phyloP scores from a whole-genome alignment of 805 yeast genomes.

The Brettanomyces bruxellensis region DNA sequence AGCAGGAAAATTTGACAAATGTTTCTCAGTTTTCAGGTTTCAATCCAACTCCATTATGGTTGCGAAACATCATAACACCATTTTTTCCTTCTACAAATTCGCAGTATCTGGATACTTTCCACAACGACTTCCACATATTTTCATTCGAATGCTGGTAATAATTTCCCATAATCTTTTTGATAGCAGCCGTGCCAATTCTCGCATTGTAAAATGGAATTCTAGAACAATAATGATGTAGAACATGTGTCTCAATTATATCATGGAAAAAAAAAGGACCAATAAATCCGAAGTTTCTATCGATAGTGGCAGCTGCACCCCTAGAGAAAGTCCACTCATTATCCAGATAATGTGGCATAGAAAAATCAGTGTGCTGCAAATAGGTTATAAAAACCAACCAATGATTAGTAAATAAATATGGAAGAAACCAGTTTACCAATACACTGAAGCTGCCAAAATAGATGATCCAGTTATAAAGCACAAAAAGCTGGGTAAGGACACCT shows the following conservation, averaged over 20 bases:
- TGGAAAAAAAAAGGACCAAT: constrained; percentile 74
- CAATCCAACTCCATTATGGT: constrained; percentile 53
- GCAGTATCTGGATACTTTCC: constrained; percentile 55
- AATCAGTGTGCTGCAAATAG: constrained; percentile 76
- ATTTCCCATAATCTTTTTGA: constrained; percentile 77
- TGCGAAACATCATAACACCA: constrained; percentile 69
- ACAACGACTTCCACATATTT: constrained; percentile 63
- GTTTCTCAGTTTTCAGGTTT: background rate
- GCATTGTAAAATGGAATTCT: constrained; percentile 85
- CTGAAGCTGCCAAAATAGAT: constrained; percentile 54
- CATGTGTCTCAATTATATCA: constrained; percentile 87
- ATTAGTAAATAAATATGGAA: constrained; percentile 75
- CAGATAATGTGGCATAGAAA: constrained; percentile 72
- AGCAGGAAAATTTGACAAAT: too few relatives aligned
- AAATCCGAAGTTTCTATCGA: constrained; percentile 78
- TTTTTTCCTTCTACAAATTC: constrained; percentile 68
- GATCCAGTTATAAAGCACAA: constrained; percentile 52
- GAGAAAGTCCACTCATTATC: constrained; percentile 74
- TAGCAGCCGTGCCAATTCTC: constrained; percentile 69
- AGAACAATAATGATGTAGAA: constrained; percentile 74
- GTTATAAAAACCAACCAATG: constrained; percentile 89
- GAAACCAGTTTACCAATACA: constrained; percentile 57
- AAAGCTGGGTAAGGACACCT: constrained; percentile 49
- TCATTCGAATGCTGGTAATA: constrained; percentile 62
- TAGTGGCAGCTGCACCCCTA: constrained; percentile 85